These are phyloP conservation scores for Plantago ovata DNA, from an alignment of 257 asterid species.

Conservation along the genomic window DNA sequence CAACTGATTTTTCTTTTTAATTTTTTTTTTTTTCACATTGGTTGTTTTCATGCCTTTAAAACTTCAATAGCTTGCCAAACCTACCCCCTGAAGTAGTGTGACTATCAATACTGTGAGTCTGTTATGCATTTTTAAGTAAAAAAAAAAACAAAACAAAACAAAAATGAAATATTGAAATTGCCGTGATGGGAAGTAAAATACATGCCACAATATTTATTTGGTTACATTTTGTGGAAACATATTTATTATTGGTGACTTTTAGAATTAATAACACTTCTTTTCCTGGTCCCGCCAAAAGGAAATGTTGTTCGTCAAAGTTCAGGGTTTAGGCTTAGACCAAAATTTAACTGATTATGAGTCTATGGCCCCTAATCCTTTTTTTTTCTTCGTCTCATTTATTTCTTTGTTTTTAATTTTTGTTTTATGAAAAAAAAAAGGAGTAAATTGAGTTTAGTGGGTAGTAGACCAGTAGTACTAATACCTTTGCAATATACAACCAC, in stretches of 20 bases:
- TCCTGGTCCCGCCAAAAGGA: slow-evolving; percentile 20
- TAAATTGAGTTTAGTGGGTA: not conserved
- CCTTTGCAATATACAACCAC: slow-evolving; percentile 13
- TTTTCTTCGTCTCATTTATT: no score
- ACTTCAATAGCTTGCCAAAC: no score
- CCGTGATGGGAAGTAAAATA: not conserved
- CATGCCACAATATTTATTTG: not conserved
- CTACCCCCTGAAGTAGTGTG: no score
- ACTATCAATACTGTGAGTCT: no score
- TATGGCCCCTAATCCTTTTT: no score
- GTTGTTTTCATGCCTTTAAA: no score
- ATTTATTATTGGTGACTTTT: slow-evolving; percentile 20
- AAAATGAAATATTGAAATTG: no score
- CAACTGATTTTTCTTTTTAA: no score
- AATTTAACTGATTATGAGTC: not conserved
- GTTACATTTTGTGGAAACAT: not conserved
- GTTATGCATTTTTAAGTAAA: no score
- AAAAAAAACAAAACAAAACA: no score
- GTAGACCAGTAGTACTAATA: not conserved
- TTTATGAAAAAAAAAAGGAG: not conserved
- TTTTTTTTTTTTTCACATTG: no score
- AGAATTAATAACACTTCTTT: slow-evolving; percentile 20
- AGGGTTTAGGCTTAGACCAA: not conserved
- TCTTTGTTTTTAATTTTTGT: no score
- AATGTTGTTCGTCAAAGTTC: not conserved